Conservation (phyloP, 805 yeast genomes). For the Metschnikowia continentalis region DNA sequence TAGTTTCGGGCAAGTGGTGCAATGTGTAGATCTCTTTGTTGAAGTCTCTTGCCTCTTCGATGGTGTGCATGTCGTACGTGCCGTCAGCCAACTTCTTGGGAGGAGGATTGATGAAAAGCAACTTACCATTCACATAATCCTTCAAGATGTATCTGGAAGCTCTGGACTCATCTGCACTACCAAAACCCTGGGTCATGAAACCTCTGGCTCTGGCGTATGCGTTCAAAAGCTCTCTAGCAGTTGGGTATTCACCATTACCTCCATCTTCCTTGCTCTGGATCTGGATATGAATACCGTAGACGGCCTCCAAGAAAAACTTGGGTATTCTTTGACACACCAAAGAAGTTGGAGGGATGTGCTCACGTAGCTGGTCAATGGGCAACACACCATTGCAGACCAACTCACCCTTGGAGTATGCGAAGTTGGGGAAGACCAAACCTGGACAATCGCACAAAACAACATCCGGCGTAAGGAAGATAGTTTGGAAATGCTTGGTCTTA, state of each 20-base stretch:
- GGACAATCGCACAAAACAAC: conserved; percentile 97
- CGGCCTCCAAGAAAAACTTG: conserved; percentile 80
- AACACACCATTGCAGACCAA: conserved; percentile 97
- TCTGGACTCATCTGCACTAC: conserved; percentile 93
- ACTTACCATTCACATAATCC: conserved; percentile 91
- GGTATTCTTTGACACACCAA: conserved; percentile 87
- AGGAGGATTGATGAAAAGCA: conserved; percentile 83
- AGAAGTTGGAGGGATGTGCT: conserved; percentile 82
- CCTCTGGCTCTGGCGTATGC: conserved; percentile 98
- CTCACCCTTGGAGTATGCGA: conserved; percentile 94
- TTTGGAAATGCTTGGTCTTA: conserved; percentile 97
- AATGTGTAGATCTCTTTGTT: conserved; percentile 73
- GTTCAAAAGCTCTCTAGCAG: conserved; percentile 80
- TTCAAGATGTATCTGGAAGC: conserved; percentile 89
- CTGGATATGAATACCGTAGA: conserved; percentile 87
- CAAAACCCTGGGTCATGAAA: conserved; percentile 94
- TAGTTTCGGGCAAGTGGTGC: conserved; percentile 60
- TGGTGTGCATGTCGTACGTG: conserved; percentile 50
- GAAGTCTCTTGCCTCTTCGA: conserved; percentile 45
- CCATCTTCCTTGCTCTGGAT: conserved; percentile 77
- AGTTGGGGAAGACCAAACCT: conserved; percentile 96
- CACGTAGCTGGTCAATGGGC: conserved; percentile 96
- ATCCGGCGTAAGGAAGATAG: conserved; percentile 76
- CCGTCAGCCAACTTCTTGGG: conserved; percentile 59
- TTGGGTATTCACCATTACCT: conserved; percentile 75